These are phyloP conservation scores for Penicillium rolfsii DNA, from an alignment of 2,329 filamentous ascomycete genomes.

Conservation along the genomic window DNA sequence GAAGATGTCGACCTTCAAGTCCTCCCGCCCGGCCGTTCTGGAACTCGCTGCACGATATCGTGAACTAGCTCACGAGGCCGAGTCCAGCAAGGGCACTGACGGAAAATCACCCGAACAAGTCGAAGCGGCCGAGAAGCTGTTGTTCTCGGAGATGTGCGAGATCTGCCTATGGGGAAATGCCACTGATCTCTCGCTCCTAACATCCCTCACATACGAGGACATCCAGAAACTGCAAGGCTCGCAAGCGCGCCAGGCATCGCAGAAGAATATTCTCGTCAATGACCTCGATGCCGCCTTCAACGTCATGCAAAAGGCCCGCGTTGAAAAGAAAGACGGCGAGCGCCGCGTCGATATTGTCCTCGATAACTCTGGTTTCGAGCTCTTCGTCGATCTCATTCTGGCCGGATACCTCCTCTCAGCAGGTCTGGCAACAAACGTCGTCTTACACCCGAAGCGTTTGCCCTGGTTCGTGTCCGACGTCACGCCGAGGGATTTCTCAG, in stretches of 20 bases:
- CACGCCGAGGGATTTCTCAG: slow-evolving; percentile 78
- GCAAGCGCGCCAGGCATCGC: slow-evolving; percentile 79
- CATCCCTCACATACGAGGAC: slow-evolving; percentile 88
- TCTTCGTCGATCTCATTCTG: slow-evolving; percentile 92
- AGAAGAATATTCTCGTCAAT: slow-evolving; percentile 91
- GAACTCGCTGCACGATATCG: slow-evolving; percentile 80
- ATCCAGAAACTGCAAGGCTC: slow-evolving; percentile 95
- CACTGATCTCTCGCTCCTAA: slow-evolving; percentile 88
- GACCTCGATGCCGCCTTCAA: slow-evolving; percentile 73
- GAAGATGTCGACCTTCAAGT: slow-evolving; percentile 90
- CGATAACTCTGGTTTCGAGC: slow-evolving; percentile 95
- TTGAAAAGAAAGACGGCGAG: slow-evolving; percentile 63
- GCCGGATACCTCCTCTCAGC: slow-evolving; percentile 86
- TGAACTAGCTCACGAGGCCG: slow-evolving; percentile 70
- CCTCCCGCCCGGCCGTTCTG: slow-evolving; percentile 81
- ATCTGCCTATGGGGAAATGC: slow-evolving; percentile 98
- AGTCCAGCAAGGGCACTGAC: slow-evolving; percentile 53
- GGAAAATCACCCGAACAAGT: slow-evolving; percentile 50
- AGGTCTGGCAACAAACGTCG: slow-evolving; percentile 80
- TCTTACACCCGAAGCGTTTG: slow-evolving; percentile 91
- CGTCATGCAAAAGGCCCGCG: slow-evolving; percentile 47
- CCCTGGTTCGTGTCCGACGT: slow-evolving; percentile 99
- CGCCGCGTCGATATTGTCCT: slow-evolving; percentile 90
- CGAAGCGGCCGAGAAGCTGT: slow-evolving; percentile 70
- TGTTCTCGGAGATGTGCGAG: slow-evolving; percentile 93